These are phyloP conservation scores for Magnusiomyces ingens DNA, from an alignment of 1,139 yeast genomes.

Conservation along the genomic window DNA sequence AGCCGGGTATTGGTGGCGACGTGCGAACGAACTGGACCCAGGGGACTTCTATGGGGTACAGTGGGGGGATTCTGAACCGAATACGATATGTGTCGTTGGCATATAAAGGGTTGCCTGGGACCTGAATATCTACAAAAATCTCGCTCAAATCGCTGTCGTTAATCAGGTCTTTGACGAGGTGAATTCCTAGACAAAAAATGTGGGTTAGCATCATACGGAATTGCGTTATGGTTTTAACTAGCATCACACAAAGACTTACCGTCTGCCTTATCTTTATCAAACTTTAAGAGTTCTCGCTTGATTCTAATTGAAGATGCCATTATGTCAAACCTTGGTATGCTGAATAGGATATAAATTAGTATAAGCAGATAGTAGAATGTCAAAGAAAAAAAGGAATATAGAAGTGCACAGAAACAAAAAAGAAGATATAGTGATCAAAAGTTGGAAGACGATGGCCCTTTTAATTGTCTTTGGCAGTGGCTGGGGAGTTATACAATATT, in stretches of 20 bases:
- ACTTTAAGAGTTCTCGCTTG: slow-evolving; percentile 7
- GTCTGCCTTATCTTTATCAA: slow-evolving; percentile 8
- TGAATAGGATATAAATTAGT: too few species aligned
- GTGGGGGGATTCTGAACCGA: slow-evolving; percentile 39
- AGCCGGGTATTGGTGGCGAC: slow-evolving; percentile 17
- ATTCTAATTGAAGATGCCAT: slow-evolving; percentile 11
- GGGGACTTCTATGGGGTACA: slow-evolving; percentile 63
- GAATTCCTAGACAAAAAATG: slow-evolving; percentile 20
- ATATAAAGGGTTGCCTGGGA: slow-evolving; percentile 33
- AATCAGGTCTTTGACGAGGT: slow-evolving; percentile 19
- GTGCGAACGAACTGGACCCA: slow-evolving; percentile 43
- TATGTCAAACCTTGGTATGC: not conserved
- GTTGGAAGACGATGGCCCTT: too few species aligned
- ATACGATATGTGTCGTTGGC: slow-evolving; percentile 33
- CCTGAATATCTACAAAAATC: slow-evolving; percentile 34
- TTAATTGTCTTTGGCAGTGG: too few species aligned
- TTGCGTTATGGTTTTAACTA: not conserved
- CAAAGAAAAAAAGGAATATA: too few species aligned
- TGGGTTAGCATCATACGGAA: not conserved
- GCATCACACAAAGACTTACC: slow-evolving; percentile 1
- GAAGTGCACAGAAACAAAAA: too few species aligned
- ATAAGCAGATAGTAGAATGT: too few species aligned
- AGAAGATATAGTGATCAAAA: too few species aligned
- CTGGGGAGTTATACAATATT: too few species aligned
- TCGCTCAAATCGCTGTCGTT: slow-evolving; percentile 28